phyloP scores from a whole-genome alignment of 169 alveolate species.

The Cryptosporidium bovis region DNA sequence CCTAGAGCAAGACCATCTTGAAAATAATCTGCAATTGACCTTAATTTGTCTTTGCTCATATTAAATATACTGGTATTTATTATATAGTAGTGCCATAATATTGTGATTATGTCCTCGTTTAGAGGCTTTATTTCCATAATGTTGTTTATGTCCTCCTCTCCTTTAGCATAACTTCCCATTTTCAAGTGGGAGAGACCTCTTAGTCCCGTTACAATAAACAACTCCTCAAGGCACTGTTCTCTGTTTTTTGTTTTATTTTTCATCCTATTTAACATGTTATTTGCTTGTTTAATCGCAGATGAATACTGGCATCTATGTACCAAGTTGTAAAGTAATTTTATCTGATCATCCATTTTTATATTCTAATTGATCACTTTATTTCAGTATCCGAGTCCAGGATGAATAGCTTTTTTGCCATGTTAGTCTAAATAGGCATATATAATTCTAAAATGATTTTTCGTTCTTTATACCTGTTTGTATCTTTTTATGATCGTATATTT shows the following conservation, averaged over 20 bases:
- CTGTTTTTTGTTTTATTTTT: conserved; percentile 21
- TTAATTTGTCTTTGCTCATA: background rate
- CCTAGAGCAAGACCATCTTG: background rate
- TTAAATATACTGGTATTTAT: conserved; percentile 2
- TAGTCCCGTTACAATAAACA: conserved; percentile 6
- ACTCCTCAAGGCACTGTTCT: background rate
- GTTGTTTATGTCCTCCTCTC: conserved; percentile 27
- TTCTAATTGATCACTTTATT: too few species aligned
- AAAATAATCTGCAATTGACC: conserved; percentile 3
- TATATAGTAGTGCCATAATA: conserved; percentile 59
- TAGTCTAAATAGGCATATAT: too few species aligned
- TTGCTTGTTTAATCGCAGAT: conserved; percentile 29
- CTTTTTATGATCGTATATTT: too few species aligned
- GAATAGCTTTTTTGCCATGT: too few species aligned
- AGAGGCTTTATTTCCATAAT: conserved; percentile 15
- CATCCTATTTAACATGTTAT: conserved; percentile 2
- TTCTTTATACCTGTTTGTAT: too few species aligned
- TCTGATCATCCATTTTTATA: conserved; percentile 12
- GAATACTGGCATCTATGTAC: conserved; percentile 44
- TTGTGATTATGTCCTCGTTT: conserved; percentile 40
- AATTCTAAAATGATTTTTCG: too few species aligned
- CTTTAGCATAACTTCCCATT: conserved; percentile 10
- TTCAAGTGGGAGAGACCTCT: conserved; percentile 40
- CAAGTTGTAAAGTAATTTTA: conserved; percentile 32
- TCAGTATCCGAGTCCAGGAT: too few species aligned